Evolutionary conservation across 768 basidiomycete species (phyloP).

Genomic region (Vararia minispora): DNA sequence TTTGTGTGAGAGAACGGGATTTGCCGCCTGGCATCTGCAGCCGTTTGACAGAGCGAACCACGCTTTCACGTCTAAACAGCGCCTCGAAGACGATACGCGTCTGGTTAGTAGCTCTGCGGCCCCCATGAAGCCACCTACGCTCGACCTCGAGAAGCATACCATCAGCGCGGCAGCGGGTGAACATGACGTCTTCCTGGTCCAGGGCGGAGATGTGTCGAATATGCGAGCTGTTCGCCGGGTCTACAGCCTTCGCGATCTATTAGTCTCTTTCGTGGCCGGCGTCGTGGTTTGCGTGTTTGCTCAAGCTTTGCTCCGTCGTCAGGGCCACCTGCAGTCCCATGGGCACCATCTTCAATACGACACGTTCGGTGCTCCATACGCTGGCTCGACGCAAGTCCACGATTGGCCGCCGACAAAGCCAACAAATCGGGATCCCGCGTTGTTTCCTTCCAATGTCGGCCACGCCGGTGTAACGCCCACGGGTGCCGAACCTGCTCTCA

Average conservation of each 20-base stretch:
- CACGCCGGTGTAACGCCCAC: conserved; percentile 72
- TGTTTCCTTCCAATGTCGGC: conserved; percentile 72
- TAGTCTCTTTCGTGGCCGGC: conserved; percentile 10
- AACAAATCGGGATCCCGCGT: conserved; percentile 57
- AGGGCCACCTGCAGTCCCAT: conserved; percentile 2
- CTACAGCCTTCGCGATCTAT: conserved; percentile 3
- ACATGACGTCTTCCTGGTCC: too few relatives aligned
- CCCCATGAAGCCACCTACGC: too few relatives aligned
- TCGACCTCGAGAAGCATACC: too few relatives aligned
- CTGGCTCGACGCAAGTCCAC: conserved; percentile 61
- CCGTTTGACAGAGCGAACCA: too few relatives aligned
- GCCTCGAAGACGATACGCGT: too few relatives aligned
- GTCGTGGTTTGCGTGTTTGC: conserved; percentile 6
- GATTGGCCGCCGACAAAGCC: conserved; percentile 63
- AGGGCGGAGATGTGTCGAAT: too few relatives aligned
- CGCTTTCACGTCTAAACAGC: too few relatives aligned
- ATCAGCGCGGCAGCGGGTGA: too few relatives aligned
- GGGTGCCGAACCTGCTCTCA: conserved; percentile 63
- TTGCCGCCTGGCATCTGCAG: too few relatives aligned
- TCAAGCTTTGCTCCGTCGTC: conserved; percentile 9
- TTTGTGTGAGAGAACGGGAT: too few relatives aligned
- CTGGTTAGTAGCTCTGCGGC: too few relatives aligned
- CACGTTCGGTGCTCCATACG: conserved; percentile 49
- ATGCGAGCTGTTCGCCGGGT: too few relatives aligned
- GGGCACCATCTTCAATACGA: conserved; percentile 8